Conservation (phyloP, 1,284 basidiomycete genomes). For the Leccinum angustisporum region DNA sequence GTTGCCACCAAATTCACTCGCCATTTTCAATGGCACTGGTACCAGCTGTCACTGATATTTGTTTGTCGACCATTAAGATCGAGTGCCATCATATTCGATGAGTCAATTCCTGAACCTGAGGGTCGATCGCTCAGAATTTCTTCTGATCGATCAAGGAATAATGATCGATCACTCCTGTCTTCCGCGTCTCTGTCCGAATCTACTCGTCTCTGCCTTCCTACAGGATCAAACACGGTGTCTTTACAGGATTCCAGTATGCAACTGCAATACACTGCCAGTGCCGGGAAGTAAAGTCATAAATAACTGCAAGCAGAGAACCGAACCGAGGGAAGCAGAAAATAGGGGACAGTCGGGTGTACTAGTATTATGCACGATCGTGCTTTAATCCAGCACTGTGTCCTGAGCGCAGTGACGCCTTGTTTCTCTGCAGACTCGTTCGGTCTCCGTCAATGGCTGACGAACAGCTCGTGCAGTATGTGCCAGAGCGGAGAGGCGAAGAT, state of each 20-base stretch:
- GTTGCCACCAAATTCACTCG: not conserved
- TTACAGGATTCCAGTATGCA: not conserved
- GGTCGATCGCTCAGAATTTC: not conserved
- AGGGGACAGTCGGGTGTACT: too few species aligned
- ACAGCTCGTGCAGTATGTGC: too few species aligned
- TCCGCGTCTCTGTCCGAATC: not conserved
- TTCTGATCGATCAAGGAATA: not conserved
- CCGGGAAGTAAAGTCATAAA: too few species aligned
- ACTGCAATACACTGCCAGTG: too few species aligned
- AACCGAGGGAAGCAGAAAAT: too few species aligned
- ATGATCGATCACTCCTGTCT: not conserved
- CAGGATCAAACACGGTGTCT: not conserved
- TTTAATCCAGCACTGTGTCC: too few species aligned
- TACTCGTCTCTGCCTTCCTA: not conserved
- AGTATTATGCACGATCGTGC: too few species aligned
- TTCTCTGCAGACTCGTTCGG: too few species aligned
- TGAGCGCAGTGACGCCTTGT: too few species aligned
- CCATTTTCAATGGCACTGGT: not conserved
- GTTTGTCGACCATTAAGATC: not conserved
- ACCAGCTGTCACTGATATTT: not conserved
- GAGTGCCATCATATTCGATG: not conserved
- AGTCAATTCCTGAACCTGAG: not conserved
- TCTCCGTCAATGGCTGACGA: too few species aligned
- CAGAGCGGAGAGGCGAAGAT: too few species aligned
- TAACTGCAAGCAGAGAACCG: too few species aligned